phyloP scores from a whole-genome alignment of 371 early-diverging fungal species.

The Dipsacomyces acuminosporus region DNA sequence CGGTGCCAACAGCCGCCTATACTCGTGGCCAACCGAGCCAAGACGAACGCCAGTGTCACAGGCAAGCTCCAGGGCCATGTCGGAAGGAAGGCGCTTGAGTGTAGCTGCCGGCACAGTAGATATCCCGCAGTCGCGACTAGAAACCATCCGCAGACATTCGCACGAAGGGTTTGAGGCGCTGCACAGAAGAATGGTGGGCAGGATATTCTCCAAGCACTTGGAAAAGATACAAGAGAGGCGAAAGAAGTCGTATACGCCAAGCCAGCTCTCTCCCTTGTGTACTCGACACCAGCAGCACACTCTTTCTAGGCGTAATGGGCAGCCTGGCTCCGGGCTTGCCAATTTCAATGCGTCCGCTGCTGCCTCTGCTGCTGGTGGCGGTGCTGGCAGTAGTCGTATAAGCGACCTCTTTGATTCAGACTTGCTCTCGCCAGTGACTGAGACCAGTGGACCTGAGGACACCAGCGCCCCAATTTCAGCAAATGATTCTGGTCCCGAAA shows the following conservation, averaged over 20 bases:
- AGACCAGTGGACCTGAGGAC: constrained; percentile 21
- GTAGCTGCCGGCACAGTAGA: constrained; percentile 45
- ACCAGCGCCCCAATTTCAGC: constrained; percentile 11
- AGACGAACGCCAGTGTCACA: constrained; percentile 7
- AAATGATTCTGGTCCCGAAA: not conserved
- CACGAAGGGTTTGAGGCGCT: constrained; percentile 44
- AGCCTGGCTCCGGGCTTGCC: too few relatives aligned
- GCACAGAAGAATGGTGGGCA: constrained; percentile 43
- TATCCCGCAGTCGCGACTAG: constrained; percentile 33
- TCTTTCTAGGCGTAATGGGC: too few relatives aligned
- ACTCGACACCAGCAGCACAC: not conserved
- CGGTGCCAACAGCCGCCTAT: constrained; percentile 37
- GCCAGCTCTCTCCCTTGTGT: too few relatives aligned
- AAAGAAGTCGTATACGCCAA: constrained; percentile 21
- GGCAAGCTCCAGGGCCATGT: constrained; percentile 15
- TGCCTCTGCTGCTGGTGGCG: not conserved
- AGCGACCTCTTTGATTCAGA: constrained; percentile 14
- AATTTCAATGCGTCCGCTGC: constrained; percentile 1
- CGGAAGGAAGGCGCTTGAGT: constrained; percentile 43
- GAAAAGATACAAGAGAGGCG: constrained; percentile 40
- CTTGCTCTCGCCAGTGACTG: constrained; percentile 38
- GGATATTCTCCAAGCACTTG: constrained; percentile 41
- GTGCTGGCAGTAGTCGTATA: not conserved
- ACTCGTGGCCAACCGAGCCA: constrained; percentile 39
- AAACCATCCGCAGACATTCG: constrained; percentile 42